Evolutionary conservation across 2,329 filamentous ascomycete species (phyloP).

Genomic region (Aspergillus neoniger): DNA sequence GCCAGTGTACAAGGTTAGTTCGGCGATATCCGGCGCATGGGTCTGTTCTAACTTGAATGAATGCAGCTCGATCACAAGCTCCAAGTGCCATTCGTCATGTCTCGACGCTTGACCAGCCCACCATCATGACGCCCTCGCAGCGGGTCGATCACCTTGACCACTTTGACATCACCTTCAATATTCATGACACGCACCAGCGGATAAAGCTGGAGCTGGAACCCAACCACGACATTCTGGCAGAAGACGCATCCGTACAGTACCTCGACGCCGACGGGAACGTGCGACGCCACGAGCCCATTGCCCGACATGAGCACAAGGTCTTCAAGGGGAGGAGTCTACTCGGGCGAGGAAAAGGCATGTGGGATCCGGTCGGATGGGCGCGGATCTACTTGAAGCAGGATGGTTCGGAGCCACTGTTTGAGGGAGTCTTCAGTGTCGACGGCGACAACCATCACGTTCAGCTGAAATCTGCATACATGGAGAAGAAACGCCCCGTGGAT

Average conservation of each 20-base stretch:
- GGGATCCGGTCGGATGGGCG: conserved; percentile 84
- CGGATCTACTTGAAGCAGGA: conserved; percentile 76
- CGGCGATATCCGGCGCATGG: neutral
- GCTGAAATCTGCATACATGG: conserved; percentile 70
- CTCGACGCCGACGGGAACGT: conserved; percentile 72
- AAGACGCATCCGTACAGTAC: conserved; percentile 73
- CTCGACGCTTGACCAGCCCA: conserved; percentile 70
- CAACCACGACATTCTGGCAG: conserved; percentile 83
- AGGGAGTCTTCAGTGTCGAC: conserved; percentile 81
- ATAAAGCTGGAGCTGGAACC: conserved; percentile 82
- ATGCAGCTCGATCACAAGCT: conserved; percentile 67
- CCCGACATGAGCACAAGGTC: conserved; percentile 74
- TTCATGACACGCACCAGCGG: conserved; percentile 67
- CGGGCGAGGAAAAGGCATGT: conserved; percentile 63
- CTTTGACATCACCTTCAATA: conserved; percentile 81
- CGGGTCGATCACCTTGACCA: conserved; percentile 76
- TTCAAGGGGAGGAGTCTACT: conserved; percentile 80
- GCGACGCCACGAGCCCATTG: conserved; percentile 65
- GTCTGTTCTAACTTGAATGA: neutral
- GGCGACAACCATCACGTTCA: conserved; percentile 87
- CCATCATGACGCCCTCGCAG: conserved; percentile 76
- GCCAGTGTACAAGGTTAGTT: conserved; percentile 18
- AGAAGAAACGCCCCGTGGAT: conserved; percentile 71
- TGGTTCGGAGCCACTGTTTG: conserved; percentile 77
- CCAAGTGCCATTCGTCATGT: conserved; percentile 77